Percentiles rank a stretch among this genome's conserved stretches.
Evolutionary conservation across 169 alveolate species (phyloP).

Genomic region (Babesia ovata): DNA sequence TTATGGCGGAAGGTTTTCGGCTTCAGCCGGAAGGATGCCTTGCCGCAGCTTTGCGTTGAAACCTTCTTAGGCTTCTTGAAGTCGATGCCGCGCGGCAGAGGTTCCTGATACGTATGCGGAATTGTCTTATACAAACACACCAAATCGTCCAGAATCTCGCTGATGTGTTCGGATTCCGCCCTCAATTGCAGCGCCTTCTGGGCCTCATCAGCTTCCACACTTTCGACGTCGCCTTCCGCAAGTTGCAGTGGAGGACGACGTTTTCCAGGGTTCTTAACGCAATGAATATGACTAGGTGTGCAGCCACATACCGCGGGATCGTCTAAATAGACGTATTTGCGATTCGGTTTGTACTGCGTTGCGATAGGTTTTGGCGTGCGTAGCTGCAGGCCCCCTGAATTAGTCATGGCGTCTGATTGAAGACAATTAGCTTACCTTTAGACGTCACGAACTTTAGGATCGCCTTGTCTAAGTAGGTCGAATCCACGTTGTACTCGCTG

Average conservation of each 20-base stretch:
- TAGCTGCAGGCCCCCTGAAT: slow-evolving; percentile 55
- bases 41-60: slow-evolving; percentile 71
- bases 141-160: slow-evolving; percentile 52
- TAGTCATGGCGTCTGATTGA: not conserved
- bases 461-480: slow-evolving; percentile 61
- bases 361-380: slow-evolving; percentile 65
- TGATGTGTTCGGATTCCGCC: slow-evolving; percentile 46
- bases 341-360: slow-evolving; percentile 62
- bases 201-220: slow-evolving; percentile 29
- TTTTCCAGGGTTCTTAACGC: slow-evolving; percentile 47
- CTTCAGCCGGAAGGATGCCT: slow-evolving; percentile 67
- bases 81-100: slow-evolving; percentile 49
- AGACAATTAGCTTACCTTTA: slow-evolving; percentile 28
- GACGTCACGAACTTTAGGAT: slow-evolving; percentile 67
- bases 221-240: slow-evolving; percentile 14
- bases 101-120: slow-evolving; percentile 29
- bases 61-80: slow-evolving; percentile 49
- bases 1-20: slow-evolving; percentile 54
- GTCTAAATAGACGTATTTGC: slow-evolving; percentile 58
- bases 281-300: not conserved
- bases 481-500: slow-evolving; percentile 64
- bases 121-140: slow-evolving; percentile 10
- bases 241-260: slow-evolving; percentile 22
- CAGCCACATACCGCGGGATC: slow-evolving; percentile 36
- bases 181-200: not conserved